Evolutionary conservation across 78 protist species (phyloP), one percentile per base, ranked within the genome.

Genomic region (Dictyostelium firmibasis): DNA sequence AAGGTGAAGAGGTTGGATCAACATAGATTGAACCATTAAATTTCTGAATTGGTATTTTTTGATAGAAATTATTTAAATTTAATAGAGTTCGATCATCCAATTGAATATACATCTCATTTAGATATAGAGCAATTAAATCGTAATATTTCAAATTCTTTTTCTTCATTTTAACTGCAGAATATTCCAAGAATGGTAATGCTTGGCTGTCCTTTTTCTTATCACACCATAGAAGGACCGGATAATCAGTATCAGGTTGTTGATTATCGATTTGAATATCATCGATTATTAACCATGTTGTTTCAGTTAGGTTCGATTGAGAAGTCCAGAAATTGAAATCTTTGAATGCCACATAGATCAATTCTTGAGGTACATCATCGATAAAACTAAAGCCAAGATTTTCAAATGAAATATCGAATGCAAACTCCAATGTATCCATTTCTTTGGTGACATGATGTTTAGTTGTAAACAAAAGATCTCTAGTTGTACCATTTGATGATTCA

Each of bases 181-280:
- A 89, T n/a, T 89, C 94, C 3, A 89, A 35, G 74, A 89, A 89
- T 79, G 94, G 94, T 44, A 89, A 35, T 27, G 85, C 75, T 81
- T 89, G 50, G 23, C 83, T 43, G 4, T 89, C 87, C 31, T 35
- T 38, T 33, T 89, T 89, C 38, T 89, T 89, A 44, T 89, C 94
- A 89, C 94, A 89, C 88, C 87, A 84, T 4, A 93, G 23, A 5
- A 93, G 41, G 3, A 93, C 96, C 8, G 85, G 87, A 29, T 77
- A 93, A 3, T 93, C 93, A 25, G 96, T 77, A 44, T 93, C 92
- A 1, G 92, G 86, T 27, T 86, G 84, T 77, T 93, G 96, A 62
- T 85, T 93, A 74, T 93, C 96, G 41, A 93, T 83, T 43, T 93
- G 96, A 38, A 93, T 36, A 29, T 93, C 96, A 44, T 57, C 88